Evolutionary conservation across 495 filamentous ascomycete genomes (phyloP).

Genomic region (Penicillium diatomitis): DNA sequence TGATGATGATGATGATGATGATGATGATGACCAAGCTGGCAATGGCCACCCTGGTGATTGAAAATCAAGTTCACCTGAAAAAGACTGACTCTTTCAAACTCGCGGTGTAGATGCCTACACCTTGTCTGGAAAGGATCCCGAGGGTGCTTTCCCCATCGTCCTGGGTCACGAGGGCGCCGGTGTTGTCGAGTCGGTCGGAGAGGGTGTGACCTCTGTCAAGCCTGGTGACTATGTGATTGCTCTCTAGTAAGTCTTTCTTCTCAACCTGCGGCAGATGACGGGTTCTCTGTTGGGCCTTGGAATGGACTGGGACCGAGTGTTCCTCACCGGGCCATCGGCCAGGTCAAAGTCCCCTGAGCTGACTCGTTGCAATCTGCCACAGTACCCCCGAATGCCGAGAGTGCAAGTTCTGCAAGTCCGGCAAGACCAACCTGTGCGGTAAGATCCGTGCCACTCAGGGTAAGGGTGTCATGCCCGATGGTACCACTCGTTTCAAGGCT

Average conservation of each 20-base stretch:
- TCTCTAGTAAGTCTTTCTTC: constrained; percentile 62
- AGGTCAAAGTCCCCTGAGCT: no score
- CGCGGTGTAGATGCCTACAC: constrained; percentile 79
- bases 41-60: neutral
- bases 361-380: neutral
- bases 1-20: no score
- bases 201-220: constrained; percentile 91
- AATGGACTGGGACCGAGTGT: neutral
- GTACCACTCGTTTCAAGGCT: constrained; percentile 88
- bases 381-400: constrained; percentile 94
- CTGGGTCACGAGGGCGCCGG: constrained; percentile 96
- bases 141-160: constrained; percentile 94
- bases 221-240: constrained; percentile 74
- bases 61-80: neutral
- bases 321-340: no score
- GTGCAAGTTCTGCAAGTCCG: constrained; percentile 99
- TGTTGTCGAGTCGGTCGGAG: constrained; percentile 92
- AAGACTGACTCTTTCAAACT: neutral
- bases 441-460: constrained; percentile 98
- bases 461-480: constrained; percentile 93
- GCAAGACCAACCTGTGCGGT: constrained; percentile 99
- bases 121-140: constrained; percentile 93
- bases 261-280: neutral
- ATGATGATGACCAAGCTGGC: no score
- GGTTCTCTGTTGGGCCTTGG: neutral